Percentiles rank a stretch among this genome's conserved stretches.
These are phyloP conservation scores for Raphanus raphanistrum DNA, from an alignment of 345 rosid genomes.

Conservation along the genomic window DNA sequence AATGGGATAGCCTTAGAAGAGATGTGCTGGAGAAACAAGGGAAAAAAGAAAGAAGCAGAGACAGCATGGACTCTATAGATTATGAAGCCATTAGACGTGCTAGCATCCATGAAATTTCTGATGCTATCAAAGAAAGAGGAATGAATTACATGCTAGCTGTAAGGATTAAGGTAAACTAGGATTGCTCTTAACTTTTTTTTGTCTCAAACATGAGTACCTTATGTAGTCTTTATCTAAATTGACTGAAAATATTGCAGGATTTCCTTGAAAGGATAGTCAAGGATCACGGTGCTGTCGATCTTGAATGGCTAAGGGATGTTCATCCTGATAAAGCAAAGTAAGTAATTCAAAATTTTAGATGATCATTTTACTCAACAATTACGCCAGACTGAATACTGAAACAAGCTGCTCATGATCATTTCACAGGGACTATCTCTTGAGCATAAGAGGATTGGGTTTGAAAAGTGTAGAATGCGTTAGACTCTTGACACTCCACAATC, in stretches of 20 bases:
- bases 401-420: slow-evolving; percentile 29
- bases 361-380: slow-evolving; percentile 9
- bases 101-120: slow-evolving; percentile 51
- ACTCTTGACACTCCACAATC: slow-evolving; percentile 85
- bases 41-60: slow-evolving; percentile 53
- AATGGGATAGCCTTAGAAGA: slow-evolving; percentile 81
- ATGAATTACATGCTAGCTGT: slow-evolving; percentile 90
- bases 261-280: slow-evolving; percentile 66
- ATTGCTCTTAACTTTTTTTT: neutral
- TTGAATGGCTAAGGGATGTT: slow-evolving; percentile 89
- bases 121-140: slow-evolving; percentile 76
- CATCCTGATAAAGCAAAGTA: slow-evolving; percentile 81
- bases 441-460: slow-evolving; percentile 79
- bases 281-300: slow-evolving; percentile 76
- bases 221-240: slow-evolving; percentile 1
- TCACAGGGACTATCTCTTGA: slow-evolving; percentile 80
- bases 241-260: slow-evolving; percentile 56
- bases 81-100: slow-evolving; percentile 79
- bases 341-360: slow-evolving; percentile 25
- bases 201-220: slow-evolving; percentile 6
- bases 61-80: slow-evolving; percentile 73
- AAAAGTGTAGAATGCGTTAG: slow-evolving; percentile 97
- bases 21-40: slow-evolving; percentile 44
- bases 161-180: slow-evolving; percentile 68
- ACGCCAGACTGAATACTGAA: neutral